Evolutionary conservation across 202 grass and related monocot genomes (phyloP).

Genomic region (Schoenoplectus triqueter): DNA sequence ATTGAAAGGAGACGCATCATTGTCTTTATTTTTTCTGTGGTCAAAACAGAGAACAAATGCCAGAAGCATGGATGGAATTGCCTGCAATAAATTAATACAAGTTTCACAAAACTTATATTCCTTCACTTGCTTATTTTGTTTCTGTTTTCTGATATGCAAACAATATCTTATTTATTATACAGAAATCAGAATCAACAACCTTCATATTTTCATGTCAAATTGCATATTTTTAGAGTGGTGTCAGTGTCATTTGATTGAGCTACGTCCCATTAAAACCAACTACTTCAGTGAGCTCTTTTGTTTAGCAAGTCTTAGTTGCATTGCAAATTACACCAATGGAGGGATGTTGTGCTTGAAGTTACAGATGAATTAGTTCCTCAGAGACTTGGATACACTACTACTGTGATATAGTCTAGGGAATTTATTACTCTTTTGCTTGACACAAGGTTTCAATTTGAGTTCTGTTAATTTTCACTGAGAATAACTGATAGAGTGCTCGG

Average conservation of each 20-base stretch:
- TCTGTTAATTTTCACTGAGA: background rate
- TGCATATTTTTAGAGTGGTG: background rate
- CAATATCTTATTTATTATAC: background rate
- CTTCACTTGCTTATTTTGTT: background rate
- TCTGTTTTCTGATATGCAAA: background rate
- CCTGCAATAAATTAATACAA: conserved; percentile 45
- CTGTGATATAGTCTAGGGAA: background rate
- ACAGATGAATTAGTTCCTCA: background rate
- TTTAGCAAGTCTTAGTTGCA: background rate
- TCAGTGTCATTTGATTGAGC: background rate
- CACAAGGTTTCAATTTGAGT: background rate
- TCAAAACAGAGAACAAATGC: conserved; percentile 93
- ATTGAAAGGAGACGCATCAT: conserved; percentile 45
- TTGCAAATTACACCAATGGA: background rate
- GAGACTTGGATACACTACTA: background rate
- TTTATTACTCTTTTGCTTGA: background rate
- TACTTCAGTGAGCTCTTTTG: background rate
- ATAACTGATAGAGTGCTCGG: too few species aligned
- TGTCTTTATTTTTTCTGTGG: conserved; percentile 76
- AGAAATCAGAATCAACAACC: background rate
- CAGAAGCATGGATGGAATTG: conserved; percentile 97
- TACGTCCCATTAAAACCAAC: conserved; percentile 10
- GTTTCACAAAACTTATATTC: conserved; percentile 1
- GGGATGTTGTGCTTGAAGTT: conserved; percentile 4
- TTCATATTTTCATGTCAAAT: background rate